A percentile compares a stretch with the other conserved stretches of the same genome.
These are phyloP conservation scores for Metschnikowia rubicola DNA, from an alignment of 805 yeast genomes.

Conservation along the genomic window DNA sequence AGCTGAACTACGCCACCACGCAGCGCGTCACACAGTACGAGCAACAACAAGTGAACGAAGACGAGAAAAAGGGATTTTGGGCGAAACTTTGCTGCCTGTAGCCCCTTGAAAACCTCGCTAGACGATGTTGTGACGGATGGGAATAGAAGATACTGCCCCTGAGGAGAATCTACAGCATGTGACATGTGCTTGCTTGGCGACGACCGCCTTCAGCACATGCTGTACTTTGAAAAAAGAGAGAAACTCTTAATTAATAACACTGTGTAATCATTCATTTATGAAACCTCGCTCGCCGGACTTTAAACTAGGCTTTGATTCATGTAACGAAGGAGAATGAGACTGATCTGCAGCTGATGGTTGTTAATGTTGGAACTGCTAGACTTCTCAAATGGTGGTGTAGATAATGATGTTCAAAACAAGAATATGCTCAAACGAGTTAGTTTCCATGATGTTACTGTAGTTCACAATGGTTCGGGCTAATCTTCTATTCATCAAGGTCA, in stretches of 20 bases:
- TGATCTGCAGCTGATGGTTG: too few species aligned
- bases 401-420: too few species aligned
- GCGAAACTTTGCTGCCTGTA: constrained; percentile 42
- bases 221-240: not conserved
- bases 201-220: not conserved
- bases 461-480: too few species aligned
- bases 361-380: too few species aligned
- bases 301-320: too few species aligned
- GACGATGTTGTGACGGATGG: too few species aligned
- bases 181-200: not conserved
- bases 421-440: too few species aligned
- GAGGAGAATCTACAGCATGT: not conserved
- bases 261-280: constrained; percentile 6
- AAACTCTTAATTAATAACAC: constrained; percentile 3
- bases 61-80: constrained; percentile 41
- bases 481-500: too few species aligned
- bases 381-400: too few species aligned
- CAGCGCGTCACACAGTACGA: constrained; percentile 32
- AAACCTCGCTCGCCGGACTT: not conserved
- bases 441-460: too few species aligned
- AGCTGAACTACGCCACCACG: constrained; percentile 22
- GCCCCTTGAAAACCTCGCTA: not conserved
- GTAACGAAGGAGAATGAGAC: too few species aligned
- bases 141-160: too few species aligned
- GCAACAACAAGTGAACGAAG: constrained; percentile 34